Base-by-base conservation (phyloP, 75 land plant species). In the Pinus taeda region DNA sequence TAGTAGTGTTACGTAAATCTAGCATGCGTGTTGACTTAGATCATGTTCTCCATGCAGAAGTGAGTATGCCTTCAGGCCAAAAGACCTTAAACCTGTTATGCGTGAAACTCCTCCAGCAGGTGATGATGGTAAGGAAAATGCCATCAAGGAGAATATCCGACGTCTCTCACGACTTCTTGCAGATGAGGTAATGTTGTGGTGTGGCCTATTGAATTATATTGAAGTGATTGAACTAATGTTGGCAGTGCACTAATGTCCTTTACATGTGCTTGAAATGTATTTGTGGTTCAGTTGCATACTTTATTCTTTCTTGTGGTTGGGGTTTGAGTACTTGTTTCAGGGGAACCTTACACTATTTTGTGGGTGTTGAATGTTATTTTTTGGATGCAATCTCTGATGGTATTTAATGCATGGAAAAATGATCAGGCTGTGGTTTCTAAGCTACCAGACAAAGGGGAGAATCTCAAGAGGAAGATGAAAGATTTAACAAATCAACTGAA, bases 381-480 rank as follows among this genome's bases (percentile, higher is more conserved):
- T 37, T 7, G 9, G 11, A 65, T 79, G 36, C 57, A 20, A 30
- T 20, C 33, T 39, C 4, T 69, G 4, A 12, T 71, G 26, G 26
- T 14, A 70, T 69, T 76, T 33, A 5, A 37, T 76, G 18, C 36
- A 30, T 56, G 33, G 29, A 36, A 77, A 33, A 4, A 63, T 79
- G 74, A 71, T 8, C 84, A 94, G 97, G 82, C 49, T 57, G 49
- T 85, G 14, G 39, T 94, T 5, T 82, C 83, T 30, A 92, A 60
- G 56, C 78, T 94, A 45, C 90, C 97, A 20, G 97, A 94, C 59
- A 79, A 83, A 30, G 97, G 97, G 22, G 85, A 80, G 14, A 90
- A 85, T 53, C 33, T 94, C 15, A 57, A 78, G 11, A 88, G 78
- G 80, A 88, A 89, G 74, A 66, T 94, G 8, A 69, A 63, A 24